phyloP scores from a whole-genome alignment of 768 basidiomycete genomes.

The Rhodotorula kratochvilovae region DNA sequence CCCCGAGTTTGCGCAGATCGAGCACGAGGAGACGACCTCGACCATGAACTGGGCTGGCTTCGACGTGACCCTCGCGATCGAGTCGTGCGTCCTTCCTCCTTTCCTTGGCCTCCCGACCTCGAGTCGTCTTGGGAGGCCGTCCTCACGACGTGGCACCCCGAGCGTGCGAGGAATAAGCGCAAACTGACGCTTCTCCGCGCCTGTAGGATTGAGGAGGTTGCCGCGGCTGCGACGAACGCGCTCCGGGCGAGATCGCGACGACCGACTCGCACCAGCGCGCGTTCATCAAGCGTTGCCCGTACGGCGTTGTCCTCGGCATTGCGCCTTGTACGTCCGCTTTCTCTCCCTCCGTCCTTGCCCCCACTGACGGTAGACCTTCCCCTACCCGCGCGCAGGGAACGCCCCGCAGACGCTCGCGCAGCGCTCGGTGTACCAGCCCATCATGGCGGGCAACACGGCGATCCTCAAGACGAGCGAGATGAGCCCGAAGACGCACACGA shows the following conservation, averaged over 20 bases:
- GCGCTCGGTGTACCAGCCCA: conserved; percentile 46
- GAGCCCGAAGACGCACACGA: conserved; percentile 46
- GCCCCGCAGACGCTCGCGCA: conserved; percentile 41
- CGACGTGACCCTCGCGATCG: conserved; percentile 17
- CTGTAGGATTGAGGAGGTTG: conserved; percentile 36
- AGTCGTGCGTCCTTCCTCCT: not conserved
- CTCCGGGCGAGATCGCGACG: conserved; percentile 37
- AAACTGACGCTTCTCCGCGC: not conserved
- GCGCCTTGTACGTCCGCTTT: not conserved
- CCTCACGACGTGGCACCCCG: no score
- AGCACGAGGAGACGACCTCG: conserved; percentile 36
- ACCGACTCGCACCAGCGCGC: conserved; percentile 24
- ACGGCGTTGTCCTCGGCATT: conserved; percentile 38
- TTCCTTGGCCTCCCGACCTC: no score
- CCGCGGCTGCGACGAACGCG: conserved; percentile 20
- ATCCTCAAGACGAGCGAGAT: conserved; percentile 44
- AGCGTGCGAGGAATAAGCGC: not conserved
- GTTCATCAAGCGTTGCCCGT: conserved; percentile 36
- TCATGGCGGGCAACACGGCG: conserved; percentile 49
- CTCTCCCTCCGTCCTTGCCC: not conserved
- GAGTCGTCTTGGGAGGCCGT: no score
- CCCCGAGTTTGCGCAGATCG: conserved; percentile 23
- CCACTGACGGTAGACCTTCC: not conserved
- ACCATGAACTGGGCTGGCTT: conserved; percentile 14
- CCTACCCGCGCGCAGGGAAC: not conserved